Evolutionary conservation across 768 basidiomycete species (phyloP), one percentile per base, ranked within the genome.

Genomic region (Mrakia hoshinonis): DNA sequence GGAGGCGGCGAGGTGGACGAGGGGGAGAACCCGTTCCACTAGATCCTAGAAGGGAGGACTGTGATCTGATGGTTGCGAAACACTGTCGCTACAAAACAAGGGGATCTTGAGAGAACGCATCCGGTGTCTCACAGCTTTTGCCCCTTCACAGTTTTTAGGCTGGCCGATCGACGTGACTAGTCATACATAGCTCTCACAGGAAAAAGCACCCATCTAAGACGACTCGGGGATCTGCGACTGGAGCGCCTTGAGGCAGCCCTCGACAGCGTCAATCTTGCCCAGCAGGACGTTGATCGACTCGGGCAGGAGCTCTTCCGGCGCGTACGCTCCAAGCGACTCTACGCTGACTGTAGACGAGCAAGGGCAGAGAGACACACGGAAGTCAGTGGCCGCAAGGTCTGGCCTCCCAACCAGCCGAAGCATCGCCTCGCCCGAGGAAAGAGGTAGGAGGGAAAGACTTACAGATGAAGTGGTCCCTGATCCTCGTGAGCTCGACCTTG

Each of bases 381-480:
- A 38, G 39, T 52, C 12, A 34, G 13, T 11, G 9, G 2, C 11
- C n/a, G 26, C 5, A 6, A 24, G 9, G 11, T 5, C 49, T n/a
- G 11, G 22, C 49, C 20, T 20, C 24, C 20, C 7, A 36, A 61
- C 10, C 31, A 31, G 29, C 10, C 31, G 12, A 61, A 46, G 20
- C n/a, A n/a, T n/a, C 38, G n/a, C 9, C 2, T n/a, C 38, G 46
- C 38, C 4, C 20, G 11, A 26, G 22, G 22, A n/a, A 64, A 26
- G 43, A 46, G 60, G 39, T 15, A 15, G 15, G n/a, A n/a, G 24
- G 39, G 20, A 39, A 18, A 63, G 48, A 82, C 91, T 76, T 76
- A 93, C 95, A 97, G 68, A 97, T 84, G 80, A 96, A 97, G 81
- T 88, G 89, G 82, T 97, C 93, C 65, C 92, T 83, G 58, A 96